These are phyloP conservation scores for Penicillium sp. DNA, from an alignment of 2,329 filamentous ascomycete genomes.

Conservation along the genomic window DNA sequence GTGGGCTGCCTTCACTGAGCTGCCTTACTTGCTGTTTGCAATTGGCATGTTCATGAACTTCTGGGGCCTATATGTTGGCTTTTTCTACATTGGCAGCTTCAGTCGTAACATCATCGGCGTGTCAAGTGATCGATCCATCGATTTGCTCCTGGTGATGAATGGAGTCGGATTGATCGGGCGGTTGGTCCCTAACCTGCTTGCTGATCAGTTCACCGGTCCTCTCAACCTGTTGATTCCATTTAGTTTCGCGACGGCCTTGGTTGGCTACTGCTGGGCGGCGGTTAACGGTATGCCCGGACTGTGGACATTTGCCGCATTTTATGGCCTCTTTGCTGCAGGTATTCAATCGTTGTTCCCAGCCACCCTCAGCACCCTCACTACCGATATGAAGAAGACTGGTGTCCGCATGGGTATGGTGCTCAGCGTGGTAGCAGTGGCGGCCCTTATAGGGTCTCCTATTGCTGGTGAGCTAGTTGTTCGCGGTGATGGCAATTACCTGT, in stretches of 20 bases:
- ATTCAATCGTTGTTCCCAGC: slow-evolving; percentile 67
- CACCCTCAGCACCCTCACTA: slow-evolving; percentile 54
- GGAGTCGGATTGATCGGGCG: slow-evolving; percentile 59
- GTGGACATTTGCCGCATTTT: slow-evolving; percentile 62
- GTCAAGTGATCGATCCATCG: slow-evolving; percentile 49
- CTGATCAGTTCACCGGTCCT: slow-evolving; percentile 56
- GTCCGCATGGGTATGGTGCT: slow-evolving; percentile 59
- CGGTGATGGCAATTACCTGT: slow-evolving; percentile 47
- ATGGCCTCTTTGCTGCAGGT: slow-evolving; percentile 62
- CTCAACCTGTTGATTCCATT: slow-evolving; percentile 61
- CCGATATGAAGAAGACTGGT: slow-evolving; percentile 52
- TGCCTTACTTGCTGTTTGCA: slow-evolving; percentile 45
- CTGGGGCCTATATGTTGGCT: slow-evolving; percentile 55
- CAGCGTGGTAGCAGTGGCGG: slow-evolving; percentile 53
- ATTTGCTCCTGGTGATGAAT: slow-evolving; percentile 64
- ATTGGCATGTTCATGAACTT: slow-evolving; percentile 47
- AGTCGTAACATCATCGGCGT: slow-evolving; percentile 40
- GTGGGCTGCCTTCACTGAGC: slow-evolving; percentile 50
- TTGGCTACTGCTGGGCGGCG: slow-evolving; percentile 58
- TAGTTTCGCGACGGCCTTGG: slow-evolving; percentile 41
- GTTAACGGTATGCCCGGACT: slow-evolving; percentile 52
- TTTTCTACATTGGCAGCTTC: slow-evolving; percentile 49
- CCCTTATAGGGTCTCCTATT: slow-evolving; percentile 55
- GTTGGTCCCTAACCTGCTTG: slow-evolving; percentile 56
- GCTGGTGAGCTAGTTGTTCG: slow-evolving; percentile 52